Base-by-base conservation (phyloP, 2,329 filamentous ascomycete genomes). In the Lojkania enalia region DNA sequence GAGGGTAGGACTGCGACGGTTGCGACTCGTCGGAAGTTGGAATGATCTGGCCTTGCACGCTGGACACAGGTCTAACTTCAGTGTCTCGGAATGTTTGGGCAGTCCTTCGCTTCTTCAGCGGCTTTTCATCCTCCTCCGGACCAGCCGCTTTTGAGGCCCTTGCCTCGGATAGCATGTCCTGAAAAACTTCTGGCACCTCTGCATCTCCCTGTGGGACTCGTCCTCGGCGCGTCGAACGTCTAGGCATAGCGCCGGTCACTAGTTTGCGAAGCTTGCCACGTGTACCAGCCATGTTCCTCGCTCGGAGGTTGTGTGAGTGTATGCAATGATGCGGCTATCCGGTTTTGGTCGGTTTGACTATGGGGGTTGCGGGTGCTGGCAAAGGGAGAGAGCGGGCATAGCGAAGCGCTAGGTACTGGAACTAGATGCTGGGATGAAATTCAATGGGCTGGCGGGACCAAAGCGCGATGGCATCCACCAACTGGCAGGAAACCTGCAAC, bases 91-190 rank as follows among this genome's bases (percentile, higher is more conserved):
- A 16, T 15, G 44, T 40, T 29, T 32, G 47, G 31, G 54, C 57
- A 14, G 58, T 65, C 54, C 57, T 66, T 39, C 58, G 61, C 48
- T 61, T 69, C 58, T 74, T 75, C 40, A 69, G 47, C 20, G 70
- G 72, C 20, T 52, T 56, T n/a, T 66, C 56, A 40, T 61, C 58
- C 20, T 66, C 59, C 20, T 67, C 58, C 12, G 52, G 46, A 13
- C 51, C 54, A 30, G 61, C 56, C 37, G 60, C 51, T 13, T 62
- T 50, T 29, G 71, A 63, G 4, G 64, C 56, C 15, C 66, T 53
- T 36, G 70, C 68, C 40, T 76, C 74, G 23, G 63, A 60, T 19
- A 78, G 60, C 71, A 78, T 70, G 30, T 76, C 74, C 35, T 66
- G 67, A 50, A 74, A 76, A 2, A 77, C 65, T 39, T 70, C 67